Evolutionary conservation across 2,329 filamentous ascomycete genomes (phyloP).

Genomic region (Graphiopsis chlorocephala): DNA sequence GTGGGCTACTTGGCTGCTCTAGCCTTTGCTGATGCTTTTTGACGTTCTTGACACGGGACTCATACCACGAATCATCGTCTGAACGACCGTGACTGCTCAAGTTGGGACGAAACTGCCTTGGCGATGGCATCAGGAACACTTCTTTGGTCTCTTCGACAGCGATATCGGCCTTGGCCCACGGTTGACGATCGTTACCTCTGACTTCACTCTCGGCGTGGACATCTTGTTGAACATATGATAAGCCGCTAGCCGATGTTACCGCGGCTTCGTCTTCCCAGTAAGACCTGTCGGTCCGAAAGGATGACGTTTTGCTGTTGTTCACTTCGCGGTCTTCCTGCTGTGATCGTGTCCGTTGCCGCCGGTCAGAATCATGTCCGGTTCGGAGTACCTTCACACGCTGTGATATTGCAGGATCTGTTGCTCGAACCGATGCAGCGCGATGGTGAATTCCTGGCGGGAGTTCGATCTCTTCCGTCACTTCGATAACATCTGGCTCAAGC

Average conservation of each 20-base stretch:
- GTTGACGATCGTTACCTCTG: neutral
- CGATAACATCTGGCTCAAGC: conserved; percentile 7
- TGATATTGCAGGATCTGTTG: neutral
- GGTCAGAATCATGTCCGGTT: neutral
- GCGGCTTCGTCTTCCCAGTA: conserved; percentile 1
- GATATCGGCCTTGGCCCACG: neutral
- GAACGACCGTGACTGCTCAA: conserved; percentile 4
- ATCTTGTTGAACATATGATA: neutral
- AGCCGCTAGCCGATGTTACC: conserved; percentile 3
- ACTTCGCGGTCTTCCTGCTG: neutral
- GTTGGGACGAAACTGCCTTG: neutral
- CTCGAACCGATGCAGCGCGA: neutral
- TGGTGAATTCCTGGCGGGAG: neutral
- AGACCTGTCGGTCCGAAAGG: neutral
- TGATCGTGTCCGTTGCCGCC: neutral
- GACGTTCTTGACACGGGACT: conserved; percentile 5
- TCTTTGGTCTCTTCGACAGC: neutral
- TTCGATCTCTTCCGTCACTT: conserved; percentile 18
- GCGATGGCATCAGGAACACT: conserved; percentile 1
- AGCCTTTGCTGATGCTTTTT: neutral
- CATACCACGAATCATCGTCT: conserved; percentile 11
- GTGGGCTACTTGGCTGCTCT: neutral
- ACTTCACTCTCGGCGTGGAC: neutral
- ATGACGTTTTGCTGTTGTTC: neutral
- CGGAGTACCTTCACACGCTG: neutral